Conservation (phyloP, 306 rosid species). For the Lotus japonicus region DNA sequence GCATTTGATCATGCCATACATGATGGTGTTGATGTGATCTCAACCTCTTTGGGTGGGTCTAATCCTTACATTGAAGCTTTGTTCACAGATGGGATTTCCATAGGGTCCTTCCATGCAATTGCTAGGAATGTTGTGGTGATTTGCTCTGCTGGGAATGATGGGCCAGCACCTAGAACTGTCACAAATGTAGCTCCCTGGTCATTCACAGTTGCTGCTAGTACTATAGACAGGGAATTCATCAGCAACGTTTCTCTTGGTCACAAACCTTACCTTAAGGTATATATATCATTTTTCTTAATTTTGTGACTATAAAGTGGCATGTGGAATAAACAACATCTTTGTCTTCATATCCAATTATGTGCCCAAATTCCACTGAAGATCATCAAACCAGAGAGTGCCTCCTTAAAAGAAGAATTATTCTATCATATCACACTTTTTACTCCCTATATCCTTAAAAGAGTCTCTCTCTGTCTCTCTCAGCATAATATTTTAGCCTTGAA, state of each 20-base stretch:
- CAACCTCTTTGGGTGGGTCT: conserved; percentile 40
- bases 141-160: conserved; percentile 31
- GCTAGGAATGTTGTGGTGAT: conserved; percentile 16
- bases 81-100: conserved; percentile 31
- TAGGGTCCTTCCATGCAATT: conserved; percentile 61
- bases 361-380: too few species aligned
- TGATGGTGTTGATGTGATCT: conserved; percentile 63
- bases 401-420: too few species aligned
- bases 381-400: too few species aligned
- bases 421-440: too few species aligned
- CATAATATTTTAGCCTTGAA: too few species aligned
- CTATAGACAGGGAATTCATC: conserved; percentile 41
- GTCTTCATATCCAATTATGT: too few species aligned
- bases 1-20: conserved; percentile 57
- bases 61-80: neutral
- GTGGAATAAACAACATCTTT: too few species aligned
- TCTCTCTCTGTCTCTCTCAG: too few species aligned
- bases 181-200: conserved; percentile 57
- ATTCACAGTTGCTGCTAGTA: conserved; percentile 60
- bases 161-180: conserved; percentile 33
- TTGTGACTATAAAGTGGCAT: too few species aligned
- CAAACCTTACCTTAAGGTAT: conserved; percentile 21
- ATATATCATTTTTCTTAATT: neutral
- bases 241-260: conserved; percentile 33
- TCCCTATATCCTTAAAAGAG: too few species aligned